Base-by-base conservation (phyloP, 2,329 filamentous ascomycete species). In the Scedosporium boydii region DNA sequence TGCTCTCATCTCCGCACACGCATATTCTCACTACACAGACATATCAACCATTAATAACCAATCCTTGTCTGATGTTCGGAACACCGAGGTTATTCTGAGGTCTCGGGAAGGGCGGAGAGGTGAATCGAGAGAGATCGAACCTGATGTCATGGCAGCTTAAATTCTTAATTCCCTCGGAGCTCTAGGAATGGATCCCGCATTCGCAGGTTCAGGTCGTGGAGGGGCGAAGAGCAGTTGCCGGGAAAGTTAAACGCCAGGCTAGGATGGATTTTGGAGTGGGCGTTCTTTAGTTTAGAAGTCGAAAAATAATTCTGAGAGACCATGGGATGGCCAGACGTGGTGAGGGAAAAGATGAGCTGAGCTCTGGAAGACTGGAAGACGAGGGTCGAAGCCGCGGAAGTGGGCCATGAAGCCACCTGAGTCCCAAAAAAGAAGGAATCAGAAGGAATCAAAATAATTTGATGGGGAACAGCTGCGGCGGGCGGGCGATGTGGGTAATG, bases 1-100 rank as follows among this genome's bases (percentile, higher is more conserved):
- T 92, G 69, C 90, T 90, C 77, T 98, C 93, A 75, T 99, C 95
- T 71, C 95, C 95, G 78, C 93, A 97, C 64, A 98, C 91, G 75
- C 92, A 96, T 71, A 98, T 93, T 67, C 95, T 90, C 65, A 98
- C 93, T 79, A 67, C 38, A n/a, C 57, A 66, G 14, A n/a, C 34
- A 58, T 10, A 3, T 3, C 9, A 23, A 23, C 14, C 55, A 27
- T 58, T 38, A 56, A 34, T 23, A 34, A 27, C 26, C 41, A 23
- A 46, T 59, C 7, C 38, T 48, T 18, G 18, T 9, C 44, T 5
- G 16, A 1, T 18, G 18, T n/a, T 21, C 16, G 16, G 44, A n/a
- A 16, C 42, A 16, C 5, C n/a, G 9, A 59, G 41, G 18, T 4
- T 23, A 34, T 16, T 18, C 12, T 21, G 27, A 21, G 58, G 41